Evolutionary conservation across 2,329 filamentous ascomycete species (phyloP), one percentile per base, ranked within the genome.

Genomic region (Cladosporium velox): DNA sequence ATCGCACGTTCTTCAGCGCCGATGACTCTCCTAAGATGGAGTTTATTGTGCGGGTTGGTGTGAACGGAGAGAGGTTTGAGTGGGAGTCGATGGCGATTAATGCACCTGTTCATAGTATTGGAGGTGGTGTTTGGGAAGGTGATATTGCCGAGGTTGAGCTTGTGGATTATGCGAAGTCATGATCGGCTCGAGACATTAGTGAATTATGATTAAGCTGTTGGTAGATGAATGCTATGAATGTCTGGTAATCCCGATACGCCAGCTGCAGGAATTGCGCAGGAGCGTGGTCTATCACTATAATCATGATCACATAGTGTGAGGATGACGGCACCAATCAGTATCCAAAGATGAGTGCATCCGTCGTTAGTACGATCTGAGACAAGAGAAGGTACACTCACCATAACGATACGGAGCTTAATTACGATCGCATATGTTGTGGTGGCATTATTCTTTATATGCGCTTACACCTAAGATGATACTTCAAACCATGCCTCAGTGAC

Each of bases 31-130:
- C 68, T 11, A 76, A 78, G 66, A 75, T 79, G 67, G 78, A 82
- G 70, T 83, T 83, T 59, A 65, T 76, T n/a, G 78, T 80, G 0
- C 71, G 77, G 4, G 76, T 83, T 65, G 81, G 81, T 0, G 75
- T 82, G 62, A 80, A 82, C 61, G 81, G 80, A 0, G 71, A 72
- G 51, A 73, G 72, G 7, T 77, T 80, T 47, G 78, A 79, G 18
- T 82, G 79, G 80, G 77, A 75, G 4, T 73, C 76, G 3, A 79
- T 84, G 24, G 81, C 80, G 0, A 75, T 84, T 64, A 82, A 83
- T 71, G 82, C 82, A 10, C 82, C 82, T 3, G 65, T 84, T 35
- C 65, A 73, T 15, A 69, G 68, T n/a, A 62, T 83, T 6, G 79
- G 79, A 2, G 80, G 80, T 2, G 67, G 63, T 14, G 70, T 57